A percentile compares a stretch with the other conserved stretches of the same genome.
phyloP scores from a whole-genome alignment of 176 grass and related monocot genomes.

The Zea luxurians region DNA sequence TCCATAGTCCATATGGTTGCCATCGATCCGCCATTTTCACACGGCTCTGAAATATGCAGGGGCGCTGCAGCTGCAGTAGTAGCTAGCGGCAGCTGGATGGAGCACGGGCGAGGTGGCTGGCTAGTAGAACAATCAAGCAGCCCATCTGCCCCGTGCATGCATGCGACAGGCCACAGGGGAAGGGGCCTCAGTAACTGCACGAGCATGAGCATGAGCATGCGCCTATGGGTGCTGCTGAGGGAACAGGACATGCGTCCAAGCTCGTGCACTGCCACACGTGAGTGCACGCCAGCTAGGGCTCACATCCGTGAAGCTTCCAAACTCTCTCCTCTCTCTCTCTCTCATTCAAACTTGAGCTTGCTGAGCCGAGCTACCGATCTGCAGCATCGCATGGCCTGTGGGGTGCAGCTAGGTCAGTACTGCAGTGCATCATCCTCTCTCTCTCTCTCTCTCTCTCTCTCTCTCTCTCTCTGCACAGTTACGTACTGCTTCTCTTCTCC shows the following conservation, averaged over 20 bases:
- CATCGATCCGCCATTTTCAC: slow-evolving; percentile 25
- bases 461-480: slow-evolving; percentile 1
- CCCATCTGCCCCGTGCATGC: slow-evolving; percentile 34
- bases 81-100: neutral
- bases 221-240: slow-evolving; percentile 37
- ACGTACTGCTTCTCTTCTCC: slow-evolving; percentile 6
- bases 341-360: slow-evolving; percentile 51
- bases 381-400: slow-evolving; percentile 42
- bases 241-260: slow-evolving; percentile 49
- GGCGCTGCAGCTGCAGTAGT: neutral
- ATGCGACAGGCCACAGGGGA: neutral
- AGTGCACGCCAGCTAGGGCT: slow-evolving; percentile 46
- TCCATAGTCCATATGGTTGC: neutral
- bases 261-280: slow-evolving; percentile 76
- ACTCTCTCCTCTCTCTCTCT: slow-evolving; percentile 21
- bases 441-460: no score
- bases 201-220: neutral
- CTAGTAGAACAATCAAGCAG: slow-evolving; percentile 40
- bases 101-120: neutral
- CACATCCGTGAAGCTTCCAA: slow-evolving; percentile 78
- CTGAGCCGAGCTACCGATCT: slow-evolving; percentile 46
- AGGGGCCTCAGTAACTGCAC: neutral
- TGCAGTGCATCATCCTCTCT: slow-evolving; percentile 1
- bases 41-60: slow-evolving; percentile 22
- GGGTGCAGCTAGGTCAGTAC: slow-evolving; percentile 22